phyloP scores from a whole-genome alignment of 306 rosid species.

The Pueraria montana region DNA sequence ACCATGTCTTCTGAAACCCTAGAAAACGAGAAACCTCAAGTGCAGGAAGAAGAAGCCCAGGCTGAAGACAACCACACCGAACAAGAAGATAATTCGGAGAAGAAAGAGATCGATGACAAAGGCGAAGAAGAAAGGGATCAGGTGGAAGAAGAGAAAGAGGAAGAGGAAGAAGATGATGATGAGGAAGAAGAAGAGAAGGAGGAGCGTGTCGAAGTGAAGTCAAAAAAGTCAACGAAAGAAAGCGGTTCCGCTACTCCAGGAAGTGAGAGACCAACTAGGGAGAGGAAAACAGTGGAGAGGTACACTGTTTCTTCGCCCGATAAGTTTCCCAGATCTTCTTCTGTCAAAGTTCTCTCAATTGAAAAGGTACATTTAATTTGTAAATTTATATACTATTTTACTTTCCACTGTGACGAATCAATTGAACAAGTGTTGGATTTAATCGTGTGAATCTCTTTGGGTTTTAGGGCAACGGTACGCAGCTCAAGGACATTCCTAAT shows the following conservation, averaged over 20 bases:
- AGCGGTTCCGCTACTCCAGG: conserved; percentile 55
- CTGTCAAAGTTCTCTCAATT: conserved; percentile 56
- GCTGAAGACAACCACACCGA: not conserved
- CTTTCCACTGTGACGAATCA: not conserved
- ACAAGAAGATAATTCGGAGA: not conserved
- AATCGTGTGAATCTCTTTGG: conserved; percentile 25
- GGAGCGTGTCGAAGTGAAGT: conserved; percentile 7
- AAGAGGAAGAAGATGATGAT: not conserved
- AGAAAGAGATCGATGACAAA: not conserved
- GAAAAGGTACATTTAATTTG: conserved; percentile 63
- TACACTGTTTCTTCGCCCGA: conserved; percentile 64
- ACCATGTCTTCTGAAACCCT: conserved; percentile 69
- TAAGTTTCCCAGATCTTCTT: conserved; percentile 58
- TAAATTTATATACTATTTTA: not conserved
- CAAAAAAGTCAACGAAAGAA: conserved; percentile 24
- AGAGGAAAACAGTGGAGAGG: conserved; percentile 84
- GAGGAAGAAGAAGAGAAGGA: not conserved
- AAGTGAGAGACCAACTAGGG: conserved; percentile 77
- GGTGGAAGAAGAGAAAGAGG: not conserved
- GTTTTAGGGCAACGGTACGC: conserved; percentile 83
- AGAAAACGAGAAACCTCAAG: conserved; percentile 61
- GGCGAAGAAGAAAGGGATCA: not conserved
- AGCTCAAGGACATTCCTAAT: conserved; percentile 85
- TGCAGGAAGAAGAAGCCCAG: not conserved
- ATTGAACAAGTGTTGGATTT: not conserved